phyloP scores from a whole-genome alignment of 345 rosid genomes.

The Gossypium raimondii region DNA sequence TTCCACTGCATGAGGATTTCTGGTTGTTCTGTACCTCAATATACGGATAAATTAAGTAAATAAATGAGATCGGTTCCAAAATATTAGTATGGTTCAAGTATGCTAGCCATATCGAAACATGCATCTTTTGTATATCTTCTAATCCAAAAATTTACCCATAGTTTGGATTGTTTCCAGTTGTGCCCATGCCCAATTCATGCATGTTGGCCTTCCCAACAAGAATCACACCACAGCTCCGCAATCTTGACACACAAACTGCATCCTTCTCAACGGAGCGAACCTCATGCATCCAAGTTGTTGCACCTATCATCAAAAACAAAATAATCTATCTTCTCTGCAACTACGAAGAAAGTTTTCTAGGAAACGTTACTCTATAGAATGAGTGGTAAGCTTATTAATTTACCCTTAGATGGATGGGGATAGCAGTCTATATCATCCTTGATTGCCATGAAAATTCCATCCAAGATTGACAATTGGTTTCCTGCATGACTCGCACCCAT shows the following conservation, averaged over 20 bases:
- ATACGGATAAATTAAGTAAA: neutral
- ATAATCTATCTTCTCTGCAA: constrained; percentile 12
- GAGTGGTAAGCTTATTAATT: constrained; percentile 1
- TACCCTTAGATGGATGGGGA: constrained; percentile 72
- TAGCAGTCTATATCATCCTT: constrained; percentile 86
- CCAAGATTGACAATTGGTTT: constrained; percentile 67
- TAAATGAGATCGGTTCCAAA: neutral
- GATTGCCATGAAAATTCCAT: constrained; percentile 81
- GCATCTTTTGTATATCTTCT: constrained; percentile 1
- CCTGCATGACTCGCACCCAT: constrained; percentile 42
- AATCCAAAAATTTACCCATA: constrained; percentile 58
- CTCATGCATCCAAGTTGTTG: constrained; percentile 81
- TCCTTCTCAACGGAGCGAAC: constrained; percentile 60
- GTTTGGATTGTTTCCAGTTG: constrained; percentile 87
- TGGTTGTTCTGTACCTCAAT: constrained; percentile 61
- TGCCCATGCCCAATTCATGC: constrained; percentile 96
- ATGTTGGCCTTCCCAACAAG: constrained; percentile 85
- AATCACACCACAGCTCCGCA: constrained; percentile 76
- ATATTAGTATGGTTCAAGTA: neutral
- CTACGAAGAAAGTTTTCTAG: neutral
- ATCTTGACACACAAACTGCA: constrained; percentile 64
- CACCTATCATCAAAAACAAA: constrained; percentile 43
- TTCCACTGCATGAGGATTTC: constrained; percentile 80
- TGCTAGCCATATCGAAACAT: neutral
- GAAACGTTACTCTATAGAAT: neutral